phyloP scores from a whole-genome alignment of 2,329 filamentous ascomycete genomes.

The Anthostomella pinea region DNA sequence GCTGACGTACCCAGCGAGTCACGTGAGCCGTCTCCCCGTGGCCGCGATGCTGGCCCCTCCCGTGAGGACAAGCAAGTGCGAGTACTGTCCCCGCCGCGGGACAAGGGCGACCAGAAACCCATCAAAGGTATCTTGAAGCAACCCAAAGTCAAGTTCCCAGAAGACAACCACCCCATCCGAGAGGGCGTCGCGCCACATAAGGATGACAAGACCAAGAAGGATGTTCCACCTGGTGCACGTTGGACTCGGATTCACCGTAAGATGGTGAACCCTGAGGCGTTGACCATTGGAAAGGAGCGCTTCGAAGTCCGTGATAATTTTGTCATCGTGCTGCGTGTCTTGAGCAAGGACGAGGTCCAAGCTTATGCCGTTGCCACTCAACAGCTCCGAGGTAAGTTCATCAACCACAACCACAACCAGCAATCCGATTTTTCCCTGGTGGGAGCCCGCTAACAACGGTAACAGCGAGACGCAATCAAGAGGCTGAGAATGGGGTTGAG shows the following conservation, averaged over 20 bases:
- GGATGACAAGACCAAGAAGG: conserved; percentile 71
- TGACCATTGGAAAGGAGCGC: conserved; percentile 82
- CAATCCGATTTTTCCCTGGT: too few relatives aligned
- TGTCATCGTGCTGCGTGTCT: conserved; percentile 85
- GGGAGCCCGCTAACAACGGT: conserved; percentile 27
- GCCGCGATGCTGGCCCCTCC: conserved; percentile 37
- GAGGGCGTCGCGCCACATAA: conserved; percentile 95
- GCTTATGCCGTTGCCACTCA: conserved; percentile 79
- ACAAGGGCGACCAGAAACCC: conserved; percentile 63
- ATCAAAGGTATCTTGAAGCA: conserved; percentile 84
- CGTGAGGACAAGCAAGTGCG: conserved; percentile 51
- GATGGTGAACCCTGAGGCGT: conserved; percentile 83
- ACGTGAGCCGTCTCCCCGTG: conserved; percentile 27
- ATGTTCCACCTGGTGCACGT: conserved; percentile 73
- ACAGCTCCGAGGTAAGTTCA: conserved; percentile 69
- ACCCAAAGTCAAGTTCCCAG: conserved; percentile 79
- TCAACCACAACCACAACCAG: not conserved
- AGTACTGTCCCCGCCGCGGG: conserved; percentile 70
- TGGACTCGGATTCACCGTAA: conserved; percentile 93
- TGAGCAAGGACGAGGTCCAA: conserved; percentile 87
- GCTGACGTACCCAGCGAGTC: too few relatives aligned
- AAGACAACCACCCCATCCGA: conserved; percentile 76
- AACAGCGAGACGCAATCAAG: conserved; percentile 40
- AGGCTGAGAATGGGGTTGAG: conserved; percentile 34
- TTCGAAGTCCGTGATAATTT: conserved; percentile 92